phyloP scores from a whole-genome alignment of 345 rosid genomes.

The Luvunga scandens region DNA sequence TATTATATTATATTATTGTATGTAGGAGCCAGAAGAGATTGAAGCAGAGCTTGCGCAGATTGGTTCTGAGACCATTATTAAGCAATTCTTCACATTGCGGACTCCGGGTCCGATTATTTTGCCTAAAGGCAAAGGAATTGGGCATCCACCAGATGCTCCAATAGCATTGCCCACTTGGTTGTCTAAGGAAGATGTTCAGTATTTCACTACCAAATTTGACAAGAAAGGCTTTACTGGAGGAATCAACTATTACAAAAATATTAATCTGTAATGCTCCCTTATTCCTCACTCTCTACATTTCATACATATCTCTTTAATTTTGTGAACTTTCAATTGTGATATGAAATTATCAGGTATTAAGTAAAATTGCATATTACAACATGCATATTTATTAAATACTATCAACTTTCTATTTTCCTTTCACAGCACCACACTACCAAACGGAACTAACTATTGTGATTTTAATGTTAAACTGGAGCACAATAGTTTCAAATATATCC shows the following conservation, averaged over 20 bases:
- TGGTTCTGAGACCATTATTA: conserved; percentile 46
- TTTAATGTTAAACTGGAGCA: too few relatives aligned
- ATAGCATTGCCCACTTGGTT: conserved; percentile 70
- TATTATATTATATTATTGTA: too few relatives aligned
- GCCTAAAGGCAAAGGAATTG: conserved; percentile 48
- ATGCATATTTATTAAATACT: too few relatives aligned
- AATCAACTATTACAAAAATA: conserved; percentile 75
- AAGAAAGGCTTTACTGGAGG: conserved; percentile 72
- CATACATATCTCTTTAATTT: background rate
- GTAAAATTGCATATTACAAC: too few relatives aligned
- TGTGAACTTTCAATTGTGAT: background rate
- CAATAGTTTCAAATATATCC: too few relatives aligned
- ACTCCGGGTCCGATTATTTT: conserved; percentile 50
- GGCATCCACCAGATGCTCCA: conserved; percentile 24
- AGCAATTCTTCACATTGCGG: conserved; percentile 41
- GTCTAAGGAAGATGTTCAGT: conserved; percentile 49
- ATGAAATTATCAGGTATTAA: too few relatives aligned
- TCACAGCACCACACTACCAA: too few relatives aligned
- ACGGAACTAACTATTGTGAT: too few relatives aligned
- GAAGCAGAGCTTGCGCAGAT: conserved; percentile 51
- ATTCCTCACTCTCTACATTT: background rate
- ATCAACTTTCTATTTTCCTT: too few relatives aligned
- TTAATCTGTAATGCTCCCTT: conserved; percentile 41
- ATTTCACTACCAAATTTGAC: conserved; percentile 44
- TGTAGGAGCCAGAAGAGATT: conserved; percentile 60